Conservation (phyloP, 2,329 filamentous ascomycete species). For the Rutstroemia sydowiana region DNA sequence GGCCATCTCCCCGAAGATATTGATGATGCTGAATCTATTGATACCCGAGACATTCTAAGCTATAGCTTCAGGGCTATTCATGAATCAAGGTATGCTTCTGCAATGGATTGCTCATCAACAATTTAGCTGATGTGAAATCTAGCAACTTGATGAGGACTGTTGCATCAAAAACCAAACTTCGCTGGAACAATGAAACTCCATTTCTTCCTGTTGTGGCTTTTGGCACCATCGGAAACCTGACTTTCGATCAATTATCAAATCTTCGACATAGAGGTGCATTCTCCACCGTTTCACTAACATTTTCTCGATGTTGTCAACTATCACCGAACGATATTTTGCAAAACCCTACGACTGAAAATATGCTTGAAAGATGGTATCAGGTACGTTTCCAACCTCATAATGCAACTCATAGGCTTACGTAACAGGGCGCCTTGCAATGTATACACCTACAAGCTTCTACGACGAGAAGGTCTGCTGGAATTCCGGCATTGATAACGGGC, state of each 20-base stretch:
- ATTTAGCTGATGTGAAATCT: conserved; percentile 6
- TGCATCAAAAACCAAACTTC: conserved; percentile 41
- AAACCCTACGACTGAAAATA: conserved; percentile 9
- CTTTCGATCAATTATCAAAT: conserved; percentile 74
- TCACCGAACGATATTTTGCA: conserved; percentile 26
- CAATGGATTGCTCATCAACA: background rate
- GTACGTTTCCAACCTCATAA: conserved; percentile 34
- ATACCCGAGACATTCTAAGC: conserved; percentile 83
- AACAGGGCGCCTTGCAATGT: conserved; percentile 55
- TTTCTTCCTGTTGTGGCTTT: conserved; percentile 51
- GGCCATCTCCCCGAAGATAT: conserved; percentile 73
- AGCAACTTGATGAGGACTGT: conserved; percentile 67
- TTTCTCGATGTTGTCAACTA: conserved; percentile 69
- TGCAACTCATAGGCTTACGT: conserved; percentile 14
- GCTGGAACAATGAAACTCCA: conserved; percentile 33
- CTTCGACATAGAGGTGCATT: conserved; percentile 89
- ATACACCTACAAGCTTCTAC: conserved; percentile 73
- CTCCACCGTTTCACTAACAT: conserved; percentile 85
- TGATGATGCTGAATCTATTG: conserved; percentile 62
- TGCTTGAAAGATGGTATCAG: conserved; percentile 63
- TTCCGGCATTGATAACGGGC: conserved; percentile 79
- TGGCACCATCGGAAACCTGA: conserved; percentile 61
- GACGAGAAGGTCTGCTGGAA: conserved; percentile 84
- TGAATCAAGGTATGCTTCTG: conserved; percentile 66
- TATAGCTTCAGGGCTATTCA: conserved; percentile 95